Conservation (phyloP, 2,329 filamentous ascomycete genomes). For the Ascochyta lentis region DNA sequence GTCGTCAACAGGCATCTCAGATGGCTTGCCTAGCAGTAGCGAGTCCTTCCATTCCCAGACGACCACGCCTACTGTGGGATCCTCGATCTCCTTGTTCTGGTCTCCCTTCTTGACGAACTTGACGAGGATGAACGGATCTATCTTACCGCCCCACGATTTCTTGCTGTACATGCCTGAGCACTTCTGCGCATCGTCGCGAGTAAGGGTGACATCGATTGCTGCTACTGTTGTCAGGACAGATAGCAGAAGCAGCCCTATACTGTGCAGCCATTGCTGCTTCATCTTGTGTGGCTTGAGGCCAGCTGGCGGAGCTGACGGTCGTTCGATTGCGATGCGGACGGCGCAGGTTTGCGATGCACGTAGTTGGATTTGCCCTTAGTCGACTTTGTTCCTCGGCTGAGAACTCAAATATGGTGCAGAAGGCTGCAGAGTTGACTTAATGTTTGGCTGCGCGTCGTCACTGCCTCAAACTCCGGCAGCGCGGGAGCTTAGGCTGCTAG, state of each 20-base stretch:
- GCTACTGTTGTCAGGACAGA: conserved; percentile 41
- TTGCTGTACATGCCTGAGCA: conserved; percentile 95
- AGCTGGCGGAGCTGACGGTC: conserved; percentile 35
- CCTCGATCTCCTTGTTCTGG: conserved; percentile 63
- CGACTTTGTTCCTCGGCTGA: not conserved
- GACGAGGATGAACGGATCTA: conserved; percentile 87
- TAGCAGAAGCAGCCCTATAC: conserved; percentile 42
- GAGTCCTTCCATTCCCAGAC: conserved; percentile 96
- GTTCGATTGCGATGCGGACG: not conserved
- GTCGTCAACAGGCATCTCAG: conserved; percentile 37
- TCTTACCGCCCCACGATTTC: conserved; percentile 83
- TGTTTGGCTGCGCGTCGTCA: conserved; percentile 34
- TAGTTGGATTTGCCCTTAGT: not conserved
- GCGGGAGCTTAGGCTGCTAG: conserved; percentile 7
- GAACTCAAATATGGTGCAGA: conserved; percentile 11
- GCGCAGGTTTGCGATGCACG: not conserved
- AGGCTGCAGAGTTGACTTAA: conserved; percentile 9
- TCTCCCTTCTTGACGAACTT: conserved; percentile 70
- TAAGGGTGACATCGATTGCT: conserved; percentile 48
- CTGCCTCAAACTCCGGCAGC: conserved; percentile 15
- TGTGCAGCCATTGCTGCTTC: conserved; percentile 37
- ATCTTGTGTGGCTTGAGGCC: conserved; percentile 35
- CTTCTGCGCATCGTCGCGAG: conserved; percentile 73
- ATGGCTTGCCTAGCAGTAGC: conserved; percentile 73
- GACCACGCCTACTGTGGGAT: conserved; percentile 81